Evolutionary conservation across 2,329 filamentous ascomycete genomes (phyloP).

Genomic region (Aplosporella prunicola): DNA sequence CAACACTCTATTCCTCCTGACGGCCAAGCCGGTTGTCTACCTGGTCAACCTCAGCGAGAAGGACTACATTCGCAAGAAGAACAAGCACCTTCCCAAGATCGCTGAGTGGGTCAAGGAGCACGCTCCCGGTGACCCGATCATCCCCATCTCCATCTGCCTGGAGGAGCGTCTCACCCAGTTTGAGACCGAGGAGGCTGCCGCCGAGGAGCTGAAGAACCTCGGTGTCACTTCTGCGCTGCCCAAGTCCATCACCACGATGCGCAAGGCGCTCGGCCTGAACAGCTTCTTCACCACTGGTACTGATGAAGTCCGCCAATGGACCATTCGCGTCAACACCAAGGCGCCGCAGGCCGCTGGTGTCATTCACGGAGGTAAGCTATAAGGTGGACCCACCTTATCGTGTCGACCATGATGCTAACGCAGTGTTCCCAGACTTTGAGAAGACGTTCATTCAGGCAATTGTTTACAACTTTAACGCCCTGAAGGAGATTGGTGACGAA

Average conservation of each 20-base stretch:
- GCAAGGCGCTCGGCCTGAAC: constrained; percentile 77
- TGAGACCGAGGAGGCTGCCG: constrained; percentile 64
- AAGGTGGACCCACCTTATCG: not conserved
- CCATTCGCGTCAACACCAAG: constrained; percentile 89
- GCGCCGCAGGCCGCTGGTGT: constrained; percentile 96
- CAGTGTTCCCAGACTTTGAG: constrained; percentile 67
- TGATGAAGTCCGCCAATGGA: constrained; percentile 98
- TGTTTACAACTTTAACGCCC: constrained; percentile 75
- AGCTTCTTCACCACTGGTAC: constrained; percentile 96
- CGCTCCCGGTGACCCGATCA: constrained; percentile 76
- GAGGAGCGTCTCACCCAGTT: constrained; percentile 85
- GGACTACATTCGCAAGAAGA: constrained; percentile 98
- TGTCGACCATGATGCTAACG: constrained; percentile 11
- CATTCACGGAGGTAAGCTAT: constrained; percentile 60
- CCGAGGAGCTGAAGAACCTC: constrained; percentile 80
- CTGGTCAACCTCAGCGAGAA: constrained; percentile 94
- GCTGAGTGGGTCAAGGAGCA: constrained; percentile 93
- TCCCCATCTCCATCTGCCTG: constrained; percentile 85
- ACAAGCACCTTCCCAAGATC: constrained; percentile 93
- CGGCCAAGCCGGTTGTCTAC: constrained; percentile 94
- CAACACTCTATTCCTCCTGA: constrained; percentile 90
- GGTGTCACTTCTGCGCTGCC: constrained; percentile 81
- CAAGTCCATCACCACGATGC: constrained; percentile 89
- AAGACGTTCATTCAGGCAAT: constrained; percentile 98
- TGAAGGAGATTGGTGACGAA: constrained; percentile 87